Evolutionary conservation across 352 stramenopile species (phyloP).

Genomic region (Blastocystis sp.): DNA sequence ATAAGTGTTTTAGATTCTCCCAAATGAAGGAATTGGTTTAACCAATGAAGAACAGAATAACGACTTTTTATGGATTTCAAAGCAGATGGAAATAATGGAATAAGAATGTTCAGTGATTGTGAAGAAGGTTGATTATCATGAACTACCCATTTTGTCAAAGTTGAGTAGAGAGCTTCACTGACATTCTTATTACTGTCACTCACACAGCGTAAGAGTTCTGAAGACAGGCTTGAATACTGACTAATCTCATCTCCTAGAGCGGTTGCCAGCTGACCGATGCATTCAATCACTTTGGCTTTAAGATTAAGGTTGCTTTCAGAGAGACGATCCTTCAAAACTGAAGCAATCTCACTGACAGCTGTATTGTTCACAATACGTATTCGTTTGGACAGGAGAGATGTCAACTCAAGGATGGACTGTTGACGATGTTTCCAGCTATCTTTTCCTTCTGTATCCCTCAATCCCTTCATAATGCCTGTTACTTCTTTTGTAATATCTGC

Average conservation of each 20-base stretch:
- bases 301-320: constrained; percentile 42
- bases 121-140: background rate
- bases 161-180: background rate
- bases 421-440: constrained; percentile 40
- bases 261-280: background rate
- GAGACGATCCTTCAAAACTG: constrained; percentile 9
- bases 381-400: background rate
- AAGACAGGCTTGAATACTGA: background rate
- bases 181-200: constrained; percentile 43
- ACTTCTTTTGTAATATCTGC: background rate
- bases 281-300: constrained; percentile 1
- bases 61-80: background rate
- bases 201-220: background rate
- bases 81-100: background rate
- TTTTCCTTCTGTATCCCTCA: constrained; percentile 14
- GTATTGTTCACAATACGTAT: constrained; percentile 1
- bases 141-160: background rate
- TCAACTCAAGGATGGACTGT: constrained; percentile 23
- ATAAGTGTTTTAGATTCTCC: background rate
- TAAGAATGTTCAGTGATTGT: background rate
- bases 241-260: background rate
- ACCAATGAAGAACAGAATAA: background rate
- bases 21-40: background rate
- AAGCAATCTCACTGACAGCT: background rate
- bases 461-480: background rate